Evolutionary conservation across 768 basidiomycete genomes (phyloP), one percentile per base, ranked within the genome.

Genomic region (Tulasnella sp.): DNA sequence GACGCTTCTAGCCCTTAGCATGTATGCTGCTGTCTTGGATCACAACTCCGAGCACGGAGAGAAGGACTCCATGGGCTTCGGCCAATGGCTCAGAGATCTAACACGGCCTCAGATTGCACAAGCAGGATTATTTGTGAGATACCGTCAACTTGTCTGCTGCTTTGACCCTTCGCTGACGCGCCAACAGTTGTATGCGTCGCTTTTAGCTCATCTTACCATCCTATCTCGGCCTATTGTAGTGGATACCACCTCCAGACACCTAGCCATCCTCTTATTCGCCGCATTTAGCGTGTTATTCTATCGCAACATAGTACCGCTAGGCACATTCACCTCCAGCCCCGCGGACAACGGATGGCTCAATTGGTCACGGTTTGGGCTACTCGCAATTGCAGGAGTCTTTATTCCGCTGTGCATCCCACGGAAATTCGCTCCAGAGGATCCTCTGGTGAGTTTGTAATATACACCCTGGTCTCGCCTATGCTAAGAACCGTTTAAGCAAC

Each of bases 331-430:
- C n/a, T 69, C 75, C 19, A 38, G 56, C 11, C 80, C 83, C 5
- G 62, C 71, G n/a, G 85, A 86, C 64, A 78, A 79, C 64, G 77
- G 80, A 7, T 61, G 67, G 51, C 60, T 80, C 32, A 67, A 83
- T 19, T 85, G 84, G 83, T 68, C 70, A 2, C 78, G 82, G 66
- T 58, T 82, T 3, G 66, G 61, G n/a, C 51, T 80, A 10, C 72
- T 85, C 17, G 64, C 73, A 4, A 29, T 78, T 5, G 77, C 72
- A 8, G 75, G 74, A 4, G 68, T 79, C 1, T 55, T 78, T 9
- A 69, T 85, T 27, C 85, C 85, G 26, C 68, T 84, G 13, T 60
- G 79, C 45, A 71, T 77, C 44, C 84, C 85, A 3, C 72, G 80
- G 15, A 73, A 73, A 47, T 85, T 85, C 67, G 68, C 76, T 2